Evolutionary conservation across 2,329 filamentous ascomycete genomes (phyloP).

Genomic region (Epichloe glyceriae): DNA sequence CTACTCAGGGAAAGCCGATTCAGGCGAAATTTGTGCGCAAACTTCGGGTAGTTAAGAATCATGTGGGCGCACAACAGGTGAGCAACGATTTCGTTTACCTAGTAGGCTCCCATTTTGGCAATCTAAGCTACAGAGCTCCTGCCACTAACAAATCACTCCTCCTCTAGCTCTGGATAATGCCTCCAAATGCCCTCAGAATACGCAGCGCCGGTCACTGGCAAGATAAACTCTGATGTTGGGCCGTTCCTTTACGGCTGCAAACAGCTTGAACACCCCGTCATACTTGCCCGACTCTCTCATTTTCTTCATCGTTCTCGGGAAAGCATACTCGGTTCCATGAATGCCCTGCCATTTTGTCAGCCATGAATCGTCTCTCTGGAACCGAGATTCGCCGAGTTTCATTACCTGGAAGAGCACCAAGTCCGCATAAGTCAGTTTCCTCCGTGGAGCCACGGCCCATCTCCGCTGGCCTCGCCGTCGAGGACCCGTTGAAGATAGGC

Average conservation of each 20-base stretch:
- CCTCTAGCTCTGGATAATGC: conserved; percentile 60
- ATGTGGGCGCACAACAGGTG: too few species aligned
- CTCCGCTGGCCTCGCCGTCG: conserved; percentile 37
- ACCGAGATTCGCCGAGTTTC: not conserved
- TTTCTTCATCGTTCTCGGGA: conserved; percentile 51
- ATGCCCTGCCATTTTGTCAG: conserved; percentile 26
- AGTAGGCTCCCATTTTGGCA: too few species aligned
- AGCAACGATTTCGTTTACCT: too few species aligned
- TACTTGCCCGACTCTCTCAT: conserved; percentile 45
- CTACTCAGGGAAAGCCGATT: too few species aligned
- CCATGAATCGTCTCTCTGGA: not conserved
- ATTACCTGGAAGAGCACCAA: conserved; percentile 57
- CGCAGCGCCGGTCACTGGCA: conserved; percentile 44
- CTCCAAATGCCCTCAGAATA: conserved; percentile 58
- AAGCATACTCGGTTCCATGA: conserved; percentile 51
- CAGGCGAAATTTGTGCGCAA: too few species aligned
- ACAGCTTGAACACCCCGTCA: conserved; percentile 48
- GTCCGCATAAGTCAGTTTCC: conserved; percentile 57
- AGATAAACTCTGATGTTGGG: conserved; percentile 58
- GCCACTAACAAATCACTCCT: conserved; percentile 10
- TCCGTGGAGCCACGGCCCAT: conserved; percentile 54
- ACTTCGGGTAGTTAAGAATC: too few species aligned
- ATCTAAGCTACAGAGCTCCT: too few species aligned
- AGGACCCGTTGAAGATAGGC: conserved; percentile 57
- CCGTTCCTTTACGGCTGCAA: conserved; percentile 47